These are phyloP conservation scores for Deuterostichococcus epilithicus DNA, from an alignment of 139 green algal species.

Conservation along the genomic window DNA sequence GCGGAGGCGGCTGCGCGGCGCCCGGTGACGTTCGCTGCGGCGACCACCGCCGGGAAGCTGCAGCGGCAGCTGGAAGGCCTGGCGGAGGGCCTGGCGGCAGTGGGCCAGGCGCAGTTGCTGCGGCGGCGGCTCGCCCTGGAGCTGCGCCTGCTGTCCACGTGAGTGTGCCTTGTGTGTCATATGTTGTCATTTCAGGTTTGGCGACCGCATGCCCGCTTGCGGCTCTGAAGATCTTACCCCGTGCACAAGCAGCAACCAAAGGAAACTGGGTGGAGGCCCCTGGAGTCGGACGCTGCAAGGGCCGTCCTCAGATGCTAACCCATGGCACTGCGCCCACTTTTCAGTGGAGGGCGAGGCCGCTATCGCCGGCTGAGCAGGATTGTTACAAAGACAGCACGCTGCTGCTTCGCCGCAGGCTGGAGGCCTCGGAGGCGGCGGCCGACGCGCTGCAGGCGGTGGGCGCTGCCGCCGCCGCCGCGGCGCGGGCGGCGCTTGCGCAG, in stretches of 20 bases:
- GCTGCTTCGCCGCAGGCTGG: neutral
- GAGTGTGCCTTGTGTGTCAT: no score
- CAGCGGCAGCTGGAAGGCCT: neutral
- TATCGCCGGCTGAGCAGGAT: no score
- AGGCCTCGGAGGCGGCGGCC: neutral
- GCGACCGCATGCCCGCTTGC: neutral
- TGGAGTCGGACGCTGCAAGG: neutral
- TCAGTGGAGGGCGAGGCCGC: no score
- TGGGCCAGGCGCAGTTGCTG: constrained; percentile 12
- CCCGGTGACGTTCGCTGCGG: no score
- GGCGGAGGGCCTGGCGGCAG: neutral
- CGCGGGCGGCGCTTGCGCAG: neutral
- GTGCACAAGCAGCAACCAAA: neutral
- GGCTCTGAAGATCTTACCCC: no score
- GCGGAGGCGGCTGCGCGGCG: neutral
- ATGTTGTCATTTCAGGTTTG: neutral
- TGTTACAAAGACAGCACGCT: no score
- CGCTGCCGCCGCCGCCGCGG: no score
- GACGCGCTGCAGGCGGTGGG: neutral
- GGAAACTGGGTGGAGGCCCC: neutral
- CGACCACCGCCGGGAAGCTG: no score
- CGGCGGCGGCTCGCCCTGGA: neutral
- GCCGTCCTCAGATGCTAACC: no score
- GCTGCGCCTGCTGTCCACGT: neutral
- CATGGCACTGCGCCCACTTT: no score